Conservation (phyloP, 306 rosid species). For the Acacia crassicarpa region DNA sequence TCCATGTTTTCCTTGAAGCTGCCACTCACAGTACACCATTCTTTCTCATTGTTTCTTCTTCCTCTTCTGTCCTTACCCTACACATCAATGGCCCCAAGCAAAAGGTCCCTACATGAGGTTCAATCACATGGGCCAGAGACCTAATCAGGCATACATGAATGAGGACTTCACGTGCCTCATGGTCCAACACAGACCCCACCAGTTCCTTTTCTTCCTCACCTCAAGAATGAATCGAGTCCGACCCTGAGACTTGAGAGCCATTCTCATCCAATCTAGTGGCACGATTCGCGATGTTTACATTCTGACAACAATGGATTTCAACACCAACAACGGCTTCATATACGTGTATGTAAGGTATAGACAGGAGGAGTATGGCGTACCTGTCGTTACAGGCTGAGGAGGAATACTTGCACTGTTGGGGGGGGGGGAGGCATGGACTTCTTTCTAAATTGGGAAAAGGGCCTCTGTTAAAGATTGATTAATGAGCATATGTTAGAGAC, state of each 20-base stretch:
- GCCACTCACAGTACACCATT: conserved; percentile 34
- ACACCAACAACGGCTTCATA: conserved; percentile 34
- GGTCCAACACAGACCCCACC: conserved; percentile 78
- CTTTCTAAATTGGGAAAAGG: conserved; percentile 55
- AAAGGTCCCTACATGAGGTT: conserved; percentile 45
- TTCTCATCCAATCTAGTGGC: conserved; percentile 70
- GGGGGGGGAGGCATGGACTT: conserved; percentile 30
- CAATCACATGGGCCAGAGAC: conserved; percentile 48
- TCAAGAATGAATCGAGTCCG: conserved; percentile 46
- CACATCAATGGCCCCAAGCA: conserved; percentile 37
- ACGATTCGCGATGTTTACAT: conserved; percentile 67
- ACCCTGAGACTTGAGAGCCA: conserved; percentile 38
- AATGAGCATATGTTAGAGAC: conserved; percentile 33
- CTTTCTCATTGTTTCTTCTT: conserved; percentile 14
- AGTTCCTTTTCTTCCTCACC: conserved; percentile 43
- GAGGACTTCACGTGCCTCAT: conserved; percentile 68
- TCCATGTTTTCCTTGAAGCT: conserved; percentile 42
- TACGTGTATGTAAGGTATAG: conserved; percentile 43
- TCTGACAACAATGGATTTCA: conserved; percentile 52
- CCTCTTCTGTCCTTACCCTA: conserved; percentile 22
- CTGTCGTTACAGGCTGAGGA: conserved; percentile 33
- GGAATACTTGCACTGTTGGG: conserved; percentile 37
- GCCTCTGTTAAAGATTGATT: conserved; percentile 43
- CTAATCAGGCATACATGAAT: conserved; percentile 47
- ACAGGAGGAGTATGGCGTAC: conserved; percentile 37